Base-by-base conservation (phyloP, 495 filamentous ascomycete genomes). In the Xylaria grammica region DNA sequence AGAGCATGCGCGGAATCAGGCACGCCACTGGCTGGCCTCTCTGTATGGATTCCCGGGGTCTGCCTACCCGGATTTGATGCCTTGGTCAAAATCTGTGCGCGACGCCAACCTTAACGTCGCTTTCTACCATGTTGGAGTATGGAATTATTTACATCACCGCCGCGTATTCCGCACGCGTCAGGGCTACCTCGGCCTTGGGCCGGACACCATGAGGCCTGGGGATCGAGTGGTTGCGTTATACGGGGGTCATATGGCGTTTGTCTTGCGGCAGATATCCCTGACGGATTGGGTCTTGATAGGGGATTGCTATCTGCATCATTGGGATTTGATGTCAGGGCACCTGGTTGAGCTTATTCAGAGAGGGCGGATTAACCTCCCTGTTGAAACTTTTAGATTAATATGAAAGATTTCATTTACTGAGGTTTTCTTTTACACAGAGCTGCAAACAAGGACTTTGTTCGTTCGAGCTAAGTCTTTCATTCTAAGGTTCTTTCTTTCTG, bases 11-110 rank as follows among this genome's bases (percentile, higher is more conserved):
- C 51, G 51, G 24, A 54, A 54, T 30, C 51, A 54, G 36, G 51
- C 51, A 38, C 51, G 51, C 32, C 51, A 54, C 51, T 54, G 51
- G 51, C 51, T 54, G 8, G 30, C 51, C 22, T 54, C 51, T 54
- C 11, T 32, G 6, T 38, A 19, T 38, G 51, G 51, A 3, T 24
- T 54, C 17, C 51, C 51, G 4, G 30, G 10, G 3, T 54, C 51
- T 3, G 51, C 51, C 10, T 54, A 54, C 32, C 51, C 30, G 51
- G 51, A 54, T 54, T 24, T 54, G 32, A 38, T 54, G 51, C 51
- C 51, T 38, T 17, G 9, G 32, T 54, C 51, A 11, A 9, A 17
- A 24, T 29, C 30, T 38, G 51, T 54, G 30, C 51, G 19, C 19
- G 4, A 10, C 51, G 32, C 51, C 5, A 19, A 15, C 22, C 51